These are phyloP conservation scores for Malania oleifera DNA, from an alignment of 164 flowering plant genomes.

Conservation along the genomic window DNA sequence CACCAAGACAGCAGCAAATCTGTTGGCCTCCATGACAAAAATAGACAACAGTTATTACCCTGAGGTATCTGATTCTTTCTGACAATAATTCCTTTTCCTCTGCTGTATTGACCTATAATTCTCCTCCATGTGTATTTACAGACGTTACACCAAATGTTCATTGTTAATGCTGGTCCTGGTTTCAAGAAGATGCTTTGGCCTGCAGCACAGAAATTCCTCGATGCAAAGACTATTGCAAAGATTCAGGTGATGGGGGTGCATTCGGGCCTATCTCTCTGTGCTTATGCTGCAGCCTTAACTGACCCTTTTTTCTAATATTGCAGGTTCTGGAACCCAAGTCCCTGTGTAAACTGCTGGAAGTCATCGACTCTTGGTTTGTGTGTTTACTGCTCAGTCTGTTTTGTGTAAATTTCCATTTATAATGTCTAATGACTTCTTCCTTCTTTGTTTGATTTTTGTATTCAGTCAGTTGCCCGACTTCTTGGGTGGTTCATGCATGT, in stretches of 20 bases:
- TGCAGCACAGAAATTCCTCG: conserved; percentile 79
- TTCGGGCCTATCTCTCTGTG: conserved; percentile 1
- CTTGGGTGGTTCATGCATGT: conserved; percentile 87
- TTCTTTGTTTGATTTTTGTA: conserved; percentile 4
- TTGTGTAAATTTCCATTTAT: neutral
- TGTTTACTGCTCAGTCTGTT: conserved; percentile 1
- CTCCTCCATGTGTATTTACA: conserved; percentile 16
- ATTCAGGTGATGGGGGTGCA: conserved; percentile 51
- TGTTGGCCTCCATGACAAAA: conserved; percentile 61
- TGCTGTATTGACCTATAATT: neutral
- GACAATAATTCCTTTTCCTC: neutral
- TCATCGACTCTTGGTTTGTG: conserved; percentile 68
- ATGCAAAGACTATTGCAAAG: conserved; percentile 71
- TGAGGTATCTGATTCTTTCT: conserved; percentile 49
- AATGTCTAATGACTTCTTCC: neutral
- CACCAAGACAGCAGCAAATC: conserved; percentile 58
- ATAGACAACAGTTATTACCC: conserved; percentile 82
- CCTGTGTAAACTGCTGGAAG: conserved; percentile 58
- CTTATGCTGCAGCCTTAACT: conserved; percentile 5
- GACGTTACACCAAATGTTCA: conserved; percentile 84
- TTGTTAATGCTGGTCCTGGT: conserved; percentile 92
- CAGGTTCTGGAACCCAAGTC: conserved; percentile 84
- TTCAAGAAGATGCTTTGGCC: conserved; percentile 91
- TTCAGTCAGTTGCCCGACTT: conserved; percentile 95
- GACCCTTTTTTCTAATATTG: conserved; percentile 4